A percentile compares a stretch with the other conserved stretches of the same genome.
phyloP scores from a whole-genome alignment of 2,329 filamentous ascomycete genomes.

The Pyrenophora tritici-repentis region DNA sequence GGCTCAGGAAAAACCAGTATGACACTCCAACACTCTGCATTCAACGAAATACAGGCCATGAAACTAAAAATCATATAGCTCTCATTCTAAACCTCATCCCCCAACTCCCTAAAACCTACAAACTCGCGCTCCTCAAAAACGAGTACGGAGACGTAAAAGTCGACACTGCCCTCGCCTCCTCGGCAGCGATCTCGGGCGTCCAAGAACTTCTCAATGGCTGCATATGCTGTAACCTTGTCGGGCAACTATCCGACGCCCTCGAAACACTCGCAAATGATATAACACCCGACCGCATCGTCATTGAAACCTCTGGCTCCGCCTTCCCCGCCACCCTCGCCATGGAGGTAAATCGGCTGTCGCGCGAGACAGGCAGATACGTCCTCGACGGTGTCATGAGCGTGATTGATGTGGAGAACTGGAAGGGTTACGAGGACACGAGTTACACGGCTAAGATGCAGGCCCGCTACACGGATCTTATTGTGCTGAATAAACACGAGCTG shows the following conservation, averaged over 20 bases:
- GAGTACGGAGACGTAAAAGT: constrained; percentile 95
- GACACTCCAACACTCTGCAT: background rate
- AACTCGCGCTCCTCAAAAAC: constrained; percentile 93
- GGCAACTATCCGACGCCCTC: constrained; percentile 82
- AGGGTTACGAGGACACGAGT: constrained; percentile 87
- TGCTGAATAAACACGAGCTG: constrained; percentile 91
- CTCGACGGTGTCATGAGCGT: constrained; percentile 89
- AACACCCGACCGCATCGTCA: constrained; percentile 80
- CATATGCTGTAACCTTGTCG: constrained; percentile 98
- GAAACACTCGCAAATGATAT: constrained; percentile 68
- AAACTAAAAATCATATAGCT: constrained; percentile 45
- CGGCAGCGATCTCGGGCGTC: constrained; percentile 82
- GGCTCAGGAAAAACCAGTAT: constrained; percentile 88
- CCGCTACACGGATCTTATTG: constrained; percentile 84
- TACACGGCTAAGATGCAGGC: constrained; percentile 90
- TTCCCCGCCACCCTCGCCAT: constrained; percentile 84
- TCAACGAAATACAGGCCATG: background rate
- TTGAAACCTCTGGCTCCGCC: constrained; percentile 89
- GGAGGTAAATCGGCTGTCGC: constrained; percentile 79
- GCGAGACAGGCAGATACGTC: constrained; percentile 71
- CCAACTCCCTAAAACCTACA: constrained; percentile 85
- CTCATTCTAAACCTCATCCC: constrained; percentile 92
- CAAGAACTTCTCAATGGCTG: constrained; percentile 94
- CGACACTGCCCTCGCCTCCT: constrained; percentile 87
- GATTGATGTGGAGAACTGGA: constrained; percentile 94